Evolutionary conservation across 176 grass and related monocot species (phyloP).

Genomic region (Rhynchospora pubera): DNA sequence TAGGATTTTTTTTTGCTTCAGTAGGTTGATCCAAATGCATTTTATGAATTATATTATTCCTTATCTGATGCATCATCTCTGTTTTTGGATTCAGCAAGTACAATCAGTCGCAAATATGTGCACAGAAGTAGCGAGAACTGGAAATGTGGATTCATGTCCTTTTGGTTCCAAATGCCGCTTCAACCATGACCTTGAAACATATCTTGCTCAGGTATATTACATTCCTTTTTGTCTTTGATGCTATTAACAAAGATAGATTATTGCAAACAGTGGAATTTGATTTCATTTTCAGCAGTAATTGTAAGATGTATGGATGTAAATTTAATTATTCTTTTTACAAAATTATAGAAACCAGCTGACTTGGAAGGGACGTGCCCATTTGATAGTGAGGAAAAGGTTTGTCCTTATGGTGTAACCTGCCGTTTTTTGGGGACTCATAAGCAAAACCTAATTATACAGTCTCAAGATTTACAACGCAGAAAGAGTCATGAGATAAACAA

Average conservation of each 20-base stretch:
- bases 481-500: constrained; percentile 51
- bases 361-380: constrained; percentile 84
- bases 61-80: constrained; percentile 4
- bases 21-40: background rate
- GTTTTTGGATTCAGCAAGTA: constrained; percentile 41
- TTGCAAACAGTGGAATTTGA: background rate
- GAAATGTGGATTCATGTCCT: constrained; percentile 58
- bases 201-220: constrained; percentile 59
- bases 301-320: constrained; percentile 19
- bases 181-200: constrained; percentile 80
- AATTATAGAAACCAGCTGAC: constrained; percentile 71
- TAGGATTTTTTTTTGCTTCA: background rate
- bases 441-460: constrained; percentile 15
- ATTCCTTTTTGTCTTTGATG: background rate
- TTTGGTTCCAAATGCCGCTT: constrained; percentile 68
- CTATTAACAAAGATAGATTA: background rate
- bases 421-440: constrained; percentile 64
- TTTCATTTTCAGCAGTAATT: background rate
- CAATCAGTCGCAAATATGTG: constrained; percentile 66
- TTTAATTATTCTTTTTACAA: constrained; percentile 4
- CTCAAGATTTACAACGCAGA: constrained; percentile 30
- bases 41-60: constrained; percentile 11
- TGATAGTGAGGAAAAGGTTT: constrained; percentile 31
- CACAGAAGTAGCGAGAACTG: constrained; percentile 59
- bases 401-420: constrained; percentile 81